phyloP scores from a whole-genome alignment of 139 green algal species.

The Tetradesmus obliquus region DNA sequence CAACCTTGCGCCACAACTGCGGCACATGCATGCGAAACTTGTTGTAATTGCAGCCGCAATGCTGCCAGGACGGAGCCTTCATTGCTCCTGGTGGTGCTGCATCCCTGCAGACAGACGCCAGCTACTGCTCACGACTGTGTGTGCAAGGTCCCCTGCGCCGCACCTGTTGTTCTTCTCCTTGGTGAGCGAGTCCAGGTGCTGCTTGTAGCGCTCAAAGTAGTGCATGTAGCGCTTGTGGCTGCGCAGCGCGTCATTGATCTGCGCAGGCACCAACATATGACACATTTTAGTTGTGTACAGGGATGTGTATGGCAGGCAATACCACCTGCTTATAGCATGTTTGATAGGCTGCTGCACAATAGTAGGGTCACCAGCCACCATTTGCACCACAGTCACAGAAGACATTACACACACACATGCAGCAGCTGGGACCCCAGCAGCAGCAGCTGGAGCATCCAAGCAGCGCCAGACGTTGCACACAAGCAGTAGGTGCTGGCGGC shows the following conservation, averaged over 20 bases:
- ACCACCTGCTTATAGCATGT: neutral
- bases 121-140: neutral
- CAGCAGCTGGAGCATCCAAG: neutral
- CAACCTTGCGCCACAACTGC: neutral
- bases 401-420: neutral
- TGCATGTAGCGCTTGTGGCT: slow-evolving; percentile 92
- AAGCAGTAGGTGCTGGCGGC: neutral
- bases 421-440: neutral
- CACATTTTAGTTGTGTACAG: neutral
- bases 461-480: neutral
- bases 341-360: too few species aligned
- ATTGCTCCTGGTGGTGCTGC: too few species aligned
- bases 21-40: neutral
- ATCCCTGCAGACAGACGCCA: neutral
- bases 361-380: neutral
- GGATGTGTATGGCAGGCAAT: neutral
- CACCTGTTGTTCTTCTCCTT: slow-evolving; percentile 51
- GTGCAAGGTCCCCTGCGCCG: neutral
- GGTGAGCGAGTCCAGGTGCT: slow-evolving; percentile 63
- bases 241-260: slow-evolving; percentile 68
- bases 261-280: slow-evolving; percentile 46
- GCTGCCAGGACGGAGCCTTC: too few species aligned
- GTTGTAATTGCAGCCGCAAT: neutral
- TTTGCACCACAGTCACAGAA: neutral
- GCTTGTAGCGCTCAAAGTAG: slow-evolving; percentile 87